phyloP scores from a whole-genome alignment of 305 asterid species.

The Euphrasia arctica region DNA sequence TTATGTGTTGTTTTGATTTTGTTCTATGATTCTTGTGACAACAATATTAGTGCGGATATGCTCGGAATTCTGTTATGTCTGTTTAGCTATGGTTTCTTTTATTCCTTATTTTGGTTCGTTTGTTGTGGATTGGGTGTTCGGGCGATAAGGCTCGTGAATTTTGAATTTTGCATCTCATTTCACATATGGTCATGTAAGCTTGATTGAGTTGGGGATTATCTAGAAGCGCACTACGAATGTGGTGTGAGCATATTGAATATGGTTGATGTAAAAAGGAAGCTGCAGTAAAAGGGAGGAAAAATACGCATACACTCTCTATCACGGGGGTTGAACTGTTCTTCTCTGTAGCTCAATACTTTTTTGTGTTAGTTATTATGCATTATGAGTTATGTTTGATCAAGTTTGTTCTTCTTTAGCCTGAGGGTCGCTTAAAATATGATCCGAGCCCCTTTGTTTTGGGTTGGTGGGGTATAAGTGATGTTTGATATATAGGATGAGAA shows the following conservation, averaged over 20 bases:
- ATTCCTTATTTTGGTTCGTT: constrained; percentile 9
- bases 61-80: neutral
- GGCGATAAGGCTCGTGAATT: neutral
- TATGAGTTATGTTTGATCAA: neutral
- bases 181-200: neutral
- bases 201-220: constrained; percentile 3
- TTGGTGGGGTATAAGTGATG: constrained; percentile 3
- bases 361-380: neutral
- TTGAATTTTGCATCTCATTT: neutral
- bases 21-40: constrained; percentile 13
- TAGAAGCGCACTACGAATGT: neutral
- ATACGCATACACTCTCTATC: neutral
- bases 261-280: neutral
- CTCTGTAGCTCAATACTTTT: neutral
- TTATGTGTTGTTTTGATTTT: constrained; percentile 13
- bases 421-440: neutral
- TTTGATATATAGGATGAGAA: neutral
- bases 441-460: neutral
- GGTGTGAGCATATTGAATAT: neutral
- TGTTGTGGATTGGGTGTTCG: neutral
- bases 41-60: constrained; percentile 2
- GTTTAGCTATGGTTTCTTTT: neutral
- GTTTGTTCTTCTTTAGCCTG: neutral
- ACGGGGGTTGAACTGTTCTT: constrained; percentile 4
- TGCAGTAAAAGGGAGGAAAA: neutral